Percentiles rank a stretch among this genome's conserved stretches.
phyloP scores from a whole-genome alignment of 2,329 filamentous ascomycete species.

The Nothopassalora personata region DNA sequence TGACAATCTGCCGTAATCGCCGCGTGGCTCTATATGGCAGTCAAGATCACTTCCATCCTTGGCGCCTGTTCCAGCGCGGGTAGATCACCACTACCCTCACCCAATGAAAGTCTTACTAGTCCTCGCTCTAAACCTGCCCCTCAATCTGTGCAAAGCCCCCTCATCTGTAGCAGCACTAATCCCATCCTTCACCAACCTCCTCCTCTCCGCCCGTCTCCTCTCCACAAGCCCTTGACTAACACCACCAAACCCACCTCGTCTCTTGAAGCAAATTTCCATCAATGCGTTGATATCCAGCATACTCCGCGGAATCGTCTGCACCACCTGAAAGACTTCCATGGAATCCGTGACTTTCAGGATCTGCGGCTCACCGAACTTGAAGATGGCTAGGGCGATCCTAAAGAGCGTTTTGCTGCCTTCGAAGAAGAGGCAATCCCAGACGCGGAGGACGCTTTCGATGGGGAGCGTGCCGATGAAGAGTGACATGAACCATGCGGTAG shows the following conservation, averaged over 20 bases:
- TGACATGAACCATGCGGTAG: conserved; percentile 97
- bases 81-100: not conserved
- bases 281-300: conserved; percentile 77
- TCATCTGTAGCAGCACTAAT: conserved; percentile 6
- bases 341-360: conserved; percentile 76
- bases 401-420: conserved; percentile 93
- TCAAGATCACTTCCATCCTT: not conserved
- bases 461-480: conserved; percentile 90
- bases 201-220: conserved; percentile 62
- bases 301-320: conserved; percentile 76
- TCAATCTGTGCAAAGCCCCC: conserved; percentile 6
- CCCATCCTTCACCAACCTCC: conserved; percentile 25
- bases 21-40: too few species aligned
- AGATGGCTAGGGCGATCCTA: conserved; percentile 82
- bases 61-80: not conserved
- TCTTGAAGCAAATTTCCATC: conserved; percentile 74
- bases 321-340: conserved; percentile 93
- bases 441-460: conserved; percentile 82
- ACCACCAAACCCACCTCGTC: conserved; percentile 65
- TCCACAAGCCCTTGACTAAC: conserved; percentile 80
- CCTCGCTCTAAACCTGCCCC: conserved; percentile 3
- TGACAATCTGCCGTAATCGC: too few species aligned
- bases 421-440: conserved; percentile 95
- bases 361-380: conserved; percentile 78
- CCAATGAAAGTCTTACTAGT: conserved; percentile 1